A percentile compares a stretch with the other conserved stretches of the same genome.
Evolutionary conservation across 2,329 filamentous ascomycete species (phyloP).

Genomic region (Rhinocladiella similis): DNA sequence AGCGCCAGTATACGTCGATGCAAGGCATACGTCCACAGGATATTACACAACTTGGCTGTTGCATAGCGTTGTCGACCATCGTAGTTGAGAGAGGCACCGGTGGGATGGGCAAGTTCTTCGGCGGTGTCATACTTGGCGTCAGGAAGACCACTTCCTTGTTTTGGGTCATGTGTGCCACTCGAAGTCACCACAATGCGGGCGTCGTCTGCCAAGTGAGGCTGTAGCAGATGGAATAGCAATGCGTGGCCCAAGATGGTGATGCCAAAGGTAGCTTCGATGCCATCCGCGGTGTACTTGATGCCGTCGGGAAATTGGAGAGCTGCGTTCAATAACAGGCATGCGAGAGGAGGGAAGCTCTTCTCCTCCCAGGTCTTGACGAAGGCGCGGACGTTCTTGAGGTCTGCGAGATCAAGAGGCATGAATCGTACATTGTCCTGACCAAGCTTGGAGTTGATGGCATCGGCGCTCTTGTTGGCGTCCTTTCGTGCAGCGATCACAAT

Average conservation of each 20-base stretch:
- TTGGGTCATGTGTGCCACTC: slow-evolving; percentile 52
- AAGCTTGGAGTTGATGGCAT: slow-evolving; percentile 44
- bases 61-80: slow-evolving; percentile 45
- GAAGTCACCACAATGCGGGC: slow-evolving; percentile 48
- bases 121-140: slow-evolving; percentile 46
- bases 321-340: slow-evolving; percentile 51
- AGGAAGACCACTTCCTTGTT: slow-evolving; percentile 43
- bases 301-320: slow-evolving; percentile 45
- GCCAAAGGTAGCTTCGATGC: slow-evolving; percentile 51
- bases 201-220: slow-evolving; percentile 38
- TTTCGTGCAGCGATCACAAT: slow-evolving; percentile 48
- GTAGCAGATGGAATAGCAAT: slow-evolving; percentile 51
- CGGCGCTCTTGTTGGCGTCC: slow-evolving; percentile 43
- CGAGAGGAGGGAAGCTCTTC: slow-evolving; percentile 43
- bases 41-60: slow-evolving; percentile 50
- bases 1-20: slow-evolving; percentile 36
- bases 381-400: slow-evolving; percentile 40
- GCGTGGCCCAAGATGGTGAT: slow-evolving; percentile 54
- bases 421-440: slow-evolving; percentile 44
- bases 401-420: slow-evolving; percentile 47
- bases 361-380: slow-evolving; percentile 42
- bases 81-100: slow-evolving; percentile 29
- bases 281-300: slow-evolving; percentile 40
- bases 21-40: slow-evolving; percentile 52
- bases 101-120: slow-evolving; percentile 48